Base-by-base conservation (phyloP, 2,329 filamentous ascomycete genomes). In the Colletotrichum truncatum region DNA sequence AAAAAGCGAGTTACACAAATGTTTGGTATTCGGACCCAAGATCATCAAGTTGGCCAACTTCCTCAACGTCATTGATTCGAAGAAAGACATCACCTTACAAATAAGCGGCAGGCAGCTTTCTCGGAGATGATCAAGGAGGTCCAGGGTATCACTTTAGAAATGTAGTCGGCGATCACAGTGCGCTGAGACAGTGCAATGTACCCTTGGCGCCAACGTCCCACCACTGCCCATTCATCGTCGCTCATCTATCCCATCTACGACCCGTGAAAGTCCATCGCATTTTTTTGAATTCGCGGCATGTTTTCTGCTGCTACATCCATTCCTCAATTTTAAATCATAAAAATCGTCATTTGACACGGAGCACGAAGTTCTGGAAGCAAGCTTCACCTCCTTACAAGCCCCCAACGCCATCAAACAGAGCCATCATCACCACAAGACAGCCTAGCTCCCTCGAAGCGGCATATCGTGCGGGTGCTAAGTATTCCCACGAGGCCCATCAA, bases 111-210 rank as follows among this genome's bases (percentile, higher is more conserved):
- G 16, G 10, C 28, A 21, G n/a, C n/a, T 21, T 16, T n/a, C 28
- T 28, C 10, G 16, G 18, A 49, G 16, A 30, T 32, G 16, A 32
- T 32, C 18, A 36, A 38, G 16, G 28, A 7, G 28, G 8, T 23
- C 11, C 18, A 36, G 23, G 48, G 26, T 16, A 7, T 21, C 18
- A 38, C 9, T 8, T 16, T 14, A 21, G 18, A 26, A 32, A 48
- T 16, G 18, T n/a, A 16, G 9, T n/a, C 21, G 26, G 45, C n/a
- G 7, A 64, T 21, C 38, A 59, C 61, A 60, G 61, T 64, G 54
- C 18, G 45, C 6, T 1, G 3, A 30, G 11, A 64, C 61, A 64
- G 61, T 59, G 45, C 26, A 28, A 11, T 21, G n/a, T 12, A 32
- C 25, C 14, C 16, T 21, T 38, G 30, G 30, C 54, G 32, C n/a